A percentile compares a stretch with the other conserved stretches of the same genome.
phyloP scores from a whole-genome alignment of 306 rosid genomes.

The Vicia villosa region DNA sequence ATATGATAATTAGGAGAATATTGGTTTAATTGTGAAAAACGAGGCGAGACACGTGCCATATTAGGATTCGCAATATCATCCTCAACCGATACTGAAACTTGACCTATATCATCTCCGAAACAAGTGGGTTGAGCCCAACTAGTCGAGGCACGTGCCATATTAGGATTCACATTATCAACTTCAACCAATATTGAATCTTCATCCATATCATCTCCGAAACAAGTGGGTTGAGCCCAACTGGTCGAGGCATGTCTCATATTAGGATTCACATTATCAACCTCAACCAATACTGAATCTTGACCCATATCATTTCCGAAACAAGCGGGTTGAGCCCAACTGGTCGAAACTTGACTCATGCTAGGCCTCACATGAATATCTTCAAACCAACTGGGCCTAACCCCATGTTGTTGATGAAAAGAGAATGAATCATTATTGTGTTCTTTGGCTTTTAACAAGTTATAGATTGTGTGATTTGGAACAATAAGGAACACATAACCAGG shows the following conservation, averaged over 20 bases:
- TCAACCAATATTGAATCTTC: neutral
- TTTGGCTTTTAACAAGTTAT: slow-evolving; percentile 52
- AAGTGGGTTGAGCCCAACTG: no score
- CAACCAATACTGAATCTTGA: neutral
- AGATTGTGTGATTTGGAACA: slow-evolving; percentile 62
- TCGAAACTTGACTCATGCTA: neutral
- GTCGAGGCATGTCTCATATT: neutral
- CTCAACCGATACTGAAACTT: neutral
- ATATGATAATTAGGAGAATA: slow-evolving; percentile 1
- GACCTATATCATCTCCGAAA: no score
- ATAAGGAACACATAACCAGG: slow-evolving; percentile 63
- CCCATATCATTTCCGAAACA: neutral
- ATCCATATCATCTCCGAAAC: no score
- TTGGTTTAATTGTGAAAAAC: slow-evolving; percentile 11
- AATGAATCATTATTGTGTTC: neutral
- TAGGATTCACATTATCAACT: neutral
- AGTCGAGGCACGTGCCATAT: neutral
- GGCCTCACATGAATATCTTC: neutral
- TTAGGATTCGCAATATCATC: neutral
- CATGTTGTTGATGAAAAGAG: neutral
- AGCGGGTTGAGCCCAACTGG: neutral
- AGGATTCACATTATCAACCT: neutral
- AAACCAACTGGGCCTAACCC: neutral
- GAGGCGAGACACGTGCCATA: neutral
- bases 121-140: no score